Base-by-base conservation (phyloP, 2,329 filamentous ascomycete species). In the Aureobasidium namibiae region DNA sequence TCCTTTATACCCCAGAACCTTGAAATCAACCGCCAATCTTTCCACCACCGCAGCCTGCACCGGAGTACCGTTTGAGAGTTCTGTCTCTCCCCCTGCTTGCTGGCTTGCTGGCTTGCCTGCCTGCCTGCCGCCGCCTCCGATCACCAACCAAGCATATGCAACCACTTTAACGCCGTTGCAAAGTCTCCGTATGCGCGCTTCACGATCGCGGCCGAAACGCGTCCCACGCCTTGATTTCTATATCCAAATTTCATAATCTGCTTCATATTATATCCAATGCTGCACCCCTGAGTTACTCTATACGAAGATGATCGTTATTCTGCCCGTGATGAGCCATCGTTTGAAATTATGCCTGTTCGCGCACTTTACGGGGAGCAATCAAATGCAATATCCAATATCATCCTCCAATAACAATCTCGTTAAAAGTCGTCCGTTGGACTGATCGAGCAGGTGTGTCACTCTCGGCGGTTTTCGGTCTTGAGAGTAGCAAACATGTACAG, bases 91-190 rank as follows among this genome's bases (percentile, higher is more conserved):
- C 52, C 52, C 39, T 56, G 52, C 52, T 16, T 56, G 29, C 41
- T 18, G n/a, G n/a, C n/a, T n/a, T n/a, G n/a, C n/a, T n/a, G n/a
- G n/a, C n/a, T n/a, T n/a, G n/a, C n/a, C n/a, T 18, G 33, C 26
- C 31, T 45, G 53, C 31, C 53, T 36, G 53, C 53, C 53, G 39
- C 39, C 10, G 21, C 2, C 13, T 18, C 53, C 39, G 53, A 56
- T 39, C 54, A 21, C 18, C 42, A 21, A 29, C 18, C 54, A 38
- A 42, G 42, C 41, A 46, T 48, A 46, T 48, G 53, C 42, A 48
- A 57, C 54, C 54, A 57, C 54, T 57, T 57, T 57, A 48, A 46
- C 54, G 34, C 54, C 54, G 54, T 57, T 57, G 26, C 13, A 39
- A 56, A 36, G 14, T 45, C 18, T 56, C 38, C 52, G 49, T 38